Base-by-base conservation (phyloP, 257 asterid species). In the Plantago ovata region DNA sequence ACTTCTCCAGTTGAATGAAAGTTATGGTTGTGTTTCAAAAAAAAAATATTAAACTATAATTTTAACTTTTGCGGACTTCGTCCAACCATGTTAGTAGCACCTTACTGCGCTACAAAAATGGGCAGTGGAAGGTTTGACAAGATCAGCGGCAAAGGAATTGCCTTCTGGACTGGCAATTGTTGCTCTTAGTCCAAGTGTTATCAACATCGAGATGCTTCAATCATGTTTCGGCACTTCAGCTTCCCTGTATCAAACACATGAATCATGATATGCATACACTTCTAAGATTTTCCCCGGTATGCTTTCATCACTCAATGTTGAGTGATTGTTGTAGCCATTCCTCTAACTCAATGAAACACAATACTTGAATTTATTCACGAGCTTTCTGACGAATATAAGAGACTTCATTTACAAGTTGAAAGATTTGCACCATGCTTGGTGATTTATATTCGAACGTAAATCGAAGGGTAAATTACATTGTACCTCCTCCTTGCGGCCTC, bases 21-120 rank as follows among this genome's bases (percentile, higher is more conserved):
- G n/a, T n/a, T n/a, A n/a, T n/a, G n/a, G n/a, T n/a, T n/a, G n/a
- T n/a, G n/a, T n/a, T n/a, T n/a, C n/a, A n/a, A n/a, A n/a, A n/a
- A n/a, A n/a, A n/a, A n/a, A 42, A 9, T 10, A 61, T 19, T 60
- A 42, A 38, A 60, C 55, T 63, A 56, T 36, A 58, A 56, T 16
- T 6, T 41, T 61, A 59, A 60, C 56, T 42, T 20, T 24, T 28
- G 71, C 77, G 58, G 47, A 48, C 53, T 60, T 69, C 46, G 32
- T 66, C 39, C 36, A 43, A 66, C 62, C 61, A 67, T 67, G 23
- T 64, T 68, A 91, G 98, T 91, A 53, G 96, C 98, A 47, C 98
- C 98, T 13, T 91, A 91, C 71, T 91, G 98, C 71, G 95, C 98
- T 67, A 87, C 98, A 13, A 91, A n/a, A 91, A 75, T 91, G 98